Conservation (phyloP, 139 green algal species). For the Pleodorina starrii region DNA sequence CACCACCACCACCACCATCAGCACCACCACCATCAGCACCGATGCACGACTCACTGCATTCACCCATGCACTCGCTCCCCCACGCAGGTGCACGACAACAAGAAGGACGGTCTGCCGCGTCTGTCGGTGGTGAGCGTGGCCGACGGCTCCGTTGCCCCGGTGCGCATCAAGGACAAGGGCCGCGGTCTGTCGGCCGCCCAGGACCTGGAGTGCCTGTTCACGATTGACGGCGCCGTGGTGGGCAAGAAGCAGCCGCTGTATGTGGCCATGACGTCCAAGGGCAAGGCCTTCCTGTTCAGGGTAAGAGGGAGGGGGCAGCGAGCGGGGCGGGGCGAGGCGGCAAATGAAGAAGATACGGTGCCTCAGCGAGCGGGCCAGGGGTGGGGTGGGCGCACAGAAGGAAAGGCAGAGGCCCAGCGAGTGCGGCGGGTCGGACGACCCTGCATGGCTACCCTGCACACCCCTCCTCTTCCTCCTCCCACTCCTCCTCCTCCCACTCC, state of each 20-base stretch:
- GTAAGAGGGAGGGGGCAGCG: no score
- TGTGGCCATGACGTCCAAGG: neutral
- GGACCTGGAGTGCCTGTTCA: slow-evolving; percentile 38
- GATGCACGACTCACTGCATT: neutral
- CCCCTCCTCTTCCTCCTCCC: neutral
- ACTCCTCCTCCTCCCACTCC: neutral
- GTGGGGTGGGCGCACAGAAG: no score
- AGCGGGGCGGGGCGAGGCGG: no score
- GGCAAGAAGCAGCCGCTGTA: slow-evolving; percentile 35
- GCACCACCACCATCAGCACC: neutral
- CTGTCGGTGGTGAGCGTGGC: slow-evolving; percentile 12
- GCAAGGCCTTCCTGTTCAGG: slow-evolving; percentile 37
- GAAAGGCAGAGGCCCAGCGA: no score
- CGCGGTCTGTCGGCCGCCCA: neutral
- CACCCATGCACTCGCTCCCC: no score
- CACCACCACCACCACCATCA: neutral
- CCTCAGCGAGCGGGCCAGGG: no score
- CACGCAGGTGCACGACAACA: slow-evolving; percentile 32
- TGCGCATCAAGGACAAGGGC: slow-evolving; percentile 42
- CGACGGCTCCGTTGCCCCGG: neutral
- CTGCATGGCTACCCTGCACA: no score
- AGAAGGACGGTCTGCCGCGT: neutral
- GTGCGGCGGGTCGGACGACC: no score
- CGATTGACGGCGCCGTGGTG: neutral
- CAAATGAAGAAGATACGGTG: no score